phyloP scores from a whole-genome alignment of 441 rosid species.

The Pelargonium citronellum region DNA sequence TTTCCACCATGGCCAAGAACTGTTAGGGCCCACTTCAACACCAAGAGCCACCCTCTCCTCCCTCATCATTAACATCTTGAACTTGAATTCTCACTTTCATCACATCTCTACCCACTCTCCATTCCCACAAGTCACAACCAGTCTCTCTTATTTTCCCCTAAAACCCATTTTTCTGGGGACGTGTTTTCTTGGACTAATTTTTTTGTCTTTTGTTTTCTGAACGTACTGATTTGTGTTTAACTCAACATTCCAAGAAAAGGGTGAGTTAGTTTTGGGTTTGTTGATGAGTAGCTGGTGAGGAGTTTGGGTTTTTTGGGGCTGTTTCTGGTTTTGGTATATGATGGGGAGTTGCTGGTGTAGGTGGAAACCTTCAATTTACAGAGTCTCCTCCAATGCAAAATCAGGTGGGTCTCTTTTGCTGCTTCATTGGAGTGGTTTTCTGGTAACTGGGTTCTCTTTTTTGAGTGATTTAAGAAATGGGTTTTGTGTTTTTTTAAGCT shows the following conservation, averaged over 20 bases:
- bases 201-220: too few relatives aligned
- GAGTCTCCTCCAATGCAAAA: slow-evolving; percentile 28
- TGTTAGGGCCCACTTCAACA: too few relatives aligned
- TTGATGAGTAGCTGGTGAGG: slow-evolving; percentile 4
- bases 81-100: background rate
- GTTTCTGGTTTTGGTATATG: slow-evolving; percentile 3
- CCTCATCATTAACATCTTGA: background rate
- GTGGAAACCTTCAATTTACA: slow-evolving; percentile 20
- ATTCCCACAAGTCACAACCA: background rate
- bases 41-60: background rate
- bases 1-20: background rate
- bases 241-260: background rate
- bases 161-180: too few relatives aligned
- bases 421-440: background rate
- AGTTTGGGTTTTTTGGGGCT: background rate
- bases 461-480: slow-evolving; percentile 11
- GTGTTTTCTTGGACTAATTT: too few relatives aligned
- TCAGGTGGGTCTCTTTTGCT: slow-evolving; percentile 37
- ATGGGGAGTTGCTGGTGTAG: slow-evolving; percentile 24
- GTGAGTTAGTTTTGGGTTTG: too few relatives aligned
- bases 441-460: slow-evolving; percentile 1
- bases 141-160: background rate
- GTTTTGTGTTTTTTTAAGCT: background rate
- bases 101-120: background rate
- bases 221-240: too few relatives aligned